Evolutionary conservation across 1,284 basidiomycete species (phyloP), one percentile per base, ranked within the genome.

Genomic region (Afroboletus lepidellus): DNA sequence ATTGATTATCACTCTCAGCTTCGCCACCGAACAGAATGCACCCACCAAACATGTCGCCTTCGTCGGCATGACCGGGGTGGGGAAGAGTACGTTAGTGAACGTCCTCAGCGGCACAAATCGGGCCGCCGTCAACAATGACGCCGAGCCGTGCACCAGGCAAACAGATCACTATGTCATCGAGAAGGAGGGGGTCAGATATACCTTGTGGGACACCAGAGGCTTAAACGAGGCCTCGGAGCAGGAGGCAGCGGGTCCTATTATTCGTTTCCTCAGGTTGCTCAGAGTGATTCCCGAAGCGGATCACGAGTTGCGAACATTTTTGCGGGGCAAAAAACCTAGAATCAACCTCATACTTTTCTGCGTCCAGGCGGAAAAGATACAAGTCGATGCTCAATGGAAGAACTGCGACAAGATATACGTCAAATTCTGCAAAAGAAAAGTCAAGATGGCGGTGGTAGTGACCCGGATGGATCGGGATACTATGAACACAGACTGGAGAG

Each of bases 381-480:
- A 1, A 8, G 33, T 39, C 8, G 16, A 34, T 7, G 45, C 43
- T 27, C 54, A 45, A 6, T 62, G 62, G 57, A 62, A 55, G 45
- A 39, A 33, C 23, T 60, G 53, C 32, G 23, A 25, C 39, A 54
- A 51, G 25, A 50, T 64, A 47, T 49, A 25, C 33, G 41, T 21
- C 41, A 52, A 53, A 37, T 60, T 60, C 30, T 57, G 61, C 48
- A 54, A 27, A 45, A 46, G 34, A 24, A 52, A 32, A 9, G 25
- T 48, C 43, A 62, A 47, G 34, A 36, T 61, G 8, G 61, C 38
- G 9, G 59, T 63, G 44, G 53, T 61, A 16, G 69, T 74, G 8
- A 75, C 71, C n/a, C 74, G 63, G n/a, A 73, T 64, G 57, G 68
- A 69, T 29, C 74, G 50, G 16, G 69, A 54, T 55, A 74, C 67